Evolutionary conservation across 768 basidiomycete genomes (phyloP).

Genomic region (Leccinum imitatum): DNA sequence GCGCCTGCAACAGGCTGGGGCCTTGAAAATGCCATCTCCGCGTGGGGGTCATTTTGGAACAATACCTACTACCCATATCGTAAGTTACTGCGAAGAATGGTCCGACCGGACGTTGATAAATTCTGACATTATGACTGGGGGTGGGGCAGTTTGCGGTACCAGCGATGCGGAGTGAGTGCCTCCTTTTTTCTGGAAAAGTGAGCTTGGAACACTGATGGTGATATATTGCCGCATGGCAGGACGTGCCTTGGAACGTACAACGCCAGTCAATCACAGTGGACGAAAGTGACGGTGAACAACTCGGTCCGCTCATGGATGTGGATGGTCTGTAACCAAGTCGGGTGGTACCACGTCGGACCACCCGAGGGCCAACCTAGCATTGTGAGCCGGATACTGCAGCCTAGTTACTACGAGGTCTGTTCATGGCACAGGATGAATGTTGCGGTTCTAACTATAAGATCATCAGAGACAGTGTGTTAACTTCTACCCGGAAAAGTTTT

Average conservation of each 20-base stretch:
- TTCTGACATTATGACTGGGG: background rate
- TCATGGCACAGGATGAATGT: background rate
- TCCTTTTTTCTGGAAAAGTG: background rate
- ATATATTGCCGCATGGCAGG: conserved; percentile 31
- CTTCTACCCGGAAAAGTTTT: conserved; percentile 64
- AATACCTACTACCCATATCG: conserved; percentile 44
- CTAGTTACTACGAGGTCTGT: conserved; percentile 29
- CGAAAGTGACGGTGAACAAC: conserved; percentile 56
- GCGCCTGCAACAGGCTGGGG: conserved; percentile 58
- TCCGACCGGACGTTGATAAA: background rate
- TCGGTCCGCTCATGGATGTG: conserved; percentile 64
- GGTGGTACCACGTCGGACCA: conserved; percentile 44
- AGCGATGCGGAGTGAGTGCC: conserved; percentile 46
- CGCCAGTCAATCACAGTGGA: conserved; percentile 44
- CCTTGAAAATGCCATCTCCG: conserved; percentile 53
- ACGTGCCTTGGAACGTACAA: conserved; percentile 45
- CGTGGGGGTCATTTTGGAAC: conserved; percentile 63
- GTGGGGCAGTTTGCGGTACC: conserved; percentile 49
- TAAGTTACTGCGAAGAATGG: conserved; percentile 31
- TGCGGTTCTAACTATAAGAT: background rate
- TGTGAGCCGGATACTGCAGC: conserved; percentile 34
- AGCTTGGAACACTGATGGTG: conserved; percentile 23
- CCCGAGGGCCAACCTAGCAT: conserved; percentile 36
- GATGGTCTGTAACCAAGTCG: conserved; percentile 75
- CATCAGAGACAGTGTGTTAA: conserved; percentile 65